Base-by-base conservation (phyloP, 257 asterid genomes). In the Prunella vulgaris region DNA sequence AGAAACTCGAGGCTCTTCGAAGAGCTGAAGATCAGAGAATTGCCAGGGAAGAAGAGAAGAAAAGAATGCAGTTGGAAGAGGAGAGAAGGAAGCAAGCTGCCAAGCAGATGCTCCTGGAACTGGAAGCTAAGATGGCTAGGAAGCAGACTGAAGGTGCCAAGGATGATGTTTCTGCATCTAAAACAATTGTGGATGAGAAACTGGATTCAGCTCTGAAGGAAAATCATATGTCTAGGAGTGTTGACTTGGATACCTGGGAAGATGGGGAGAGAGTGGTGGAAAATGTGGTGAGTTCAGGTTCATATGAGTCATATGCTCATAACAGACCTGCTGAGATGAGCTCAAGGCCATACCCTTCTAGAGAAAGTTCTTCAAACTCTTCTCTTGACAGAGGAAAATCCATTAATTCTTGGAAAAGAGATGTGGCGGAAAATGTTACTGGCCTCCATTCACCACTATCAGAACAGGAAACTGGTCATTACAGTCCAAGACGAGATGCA, bases 1-100 rank as follows among this genome's bases (percentile, higher is more conserved):
- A 89, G 80, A 83, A 74, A 4, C 69, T 86, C 58, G 97, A 91
- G 78, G 88, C 97, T 77, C 77, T 85, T 71, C 80, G 76, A 79
- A 87, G 68, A 78, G 90, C 93, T 46, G 96, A 89, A 76, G 99
- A 94, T 76, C 86, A 62, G 81, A 91, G 81, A 80, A 73, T 84
- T 60, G 85, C 95, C 68, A 84, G 95, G 76, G 97, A 94, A 80
- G 96, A 91, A 75, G 99, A 91, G 83, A 91, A 74, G 82, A 89
- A 68, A 73, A 84, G 85, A 81, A 64, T 83, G 12, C 71, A 80
- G 35, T 24, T 83, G 81, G 99, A 94, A 85, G 99, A 94, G 76
- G 97, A 94, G 80, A 87, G 98, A 83, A 85, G 97, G 86, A 89
- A 89, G 73, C 90, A 86, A 72, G 98, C 96, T 78, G 99, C 99